Evolutionary conservation across 441 rosid species (phyloP).

Genomic region (Mallotus japonicus): DNA sequence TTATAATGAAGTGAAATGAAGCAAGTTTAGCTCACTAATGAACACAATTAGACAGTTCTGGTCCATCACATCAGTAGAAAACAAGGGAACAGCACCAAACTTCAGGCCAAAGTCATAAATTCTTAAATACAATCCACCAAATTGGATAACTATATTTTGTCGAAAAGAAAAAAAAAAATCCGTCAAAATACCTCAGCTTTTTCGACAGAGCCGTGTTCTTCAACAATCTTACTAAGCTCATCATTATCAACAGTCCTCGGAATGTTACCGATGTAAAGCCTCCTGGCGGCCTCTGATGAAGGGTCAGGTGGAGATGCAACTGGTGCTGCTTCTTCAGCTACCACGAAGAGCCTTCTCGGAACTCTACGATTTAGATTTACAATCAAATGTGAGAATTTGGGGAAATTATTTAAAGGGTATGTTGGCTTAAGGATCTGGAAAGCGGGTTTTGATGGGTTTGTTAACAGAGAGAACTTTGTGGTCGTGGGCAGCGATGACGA

Average conservation of each 20-base stretch:
- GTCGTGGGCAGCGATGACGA: constrained; percentile 12
- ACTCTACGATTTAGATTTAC: neutral
- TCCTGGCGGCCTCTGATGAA: constrained; percentile 51
- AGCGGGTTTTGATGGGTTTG: constrained; percentile 23
- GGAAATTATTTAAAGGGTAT: constrained; percentile 12
- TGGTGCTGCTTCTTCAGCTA: constrained; percentile 44
- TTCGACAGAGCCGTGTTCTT: constrained; percentile 81
- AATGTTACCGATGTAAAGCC: constrained; percentile 80
- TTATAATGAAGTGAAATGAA: neutral
- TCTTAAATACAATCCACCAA: neutral
- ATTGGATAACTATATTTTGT: neutral
- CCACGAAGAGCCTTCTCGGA: constrained; percentile 39
- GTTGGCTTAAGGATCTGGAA: constrained; percentile 18
- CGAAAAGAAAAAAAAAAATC: neutral
- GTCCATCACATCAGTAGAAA: neutral
- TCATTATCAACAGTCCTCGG: constrained; percentile 63
- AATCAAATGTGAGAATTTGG: constrained; percentile 13
- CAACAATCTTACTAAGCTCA: constrained; percentile 62
- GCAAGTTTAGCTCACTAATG: too few relatives aligned
- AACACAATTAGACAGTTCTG: neutral
- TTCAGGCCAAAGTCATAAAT: neutral
- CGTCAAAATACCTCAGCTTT: constrained; percentile 59
- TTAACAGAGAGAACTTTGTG: constrained; percentile 13
- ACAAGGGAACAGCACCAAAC: neutral
- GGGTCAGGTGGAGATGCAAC: constrained; percentile 38